Percentiles rank a stretch among this genome's conserved stretches.
These are phyloP conservation scores for Phlebopus sp. DNA, from an alignment of 1,284 basidiomycete genomes.

Conservation along the genomic window DNA sequence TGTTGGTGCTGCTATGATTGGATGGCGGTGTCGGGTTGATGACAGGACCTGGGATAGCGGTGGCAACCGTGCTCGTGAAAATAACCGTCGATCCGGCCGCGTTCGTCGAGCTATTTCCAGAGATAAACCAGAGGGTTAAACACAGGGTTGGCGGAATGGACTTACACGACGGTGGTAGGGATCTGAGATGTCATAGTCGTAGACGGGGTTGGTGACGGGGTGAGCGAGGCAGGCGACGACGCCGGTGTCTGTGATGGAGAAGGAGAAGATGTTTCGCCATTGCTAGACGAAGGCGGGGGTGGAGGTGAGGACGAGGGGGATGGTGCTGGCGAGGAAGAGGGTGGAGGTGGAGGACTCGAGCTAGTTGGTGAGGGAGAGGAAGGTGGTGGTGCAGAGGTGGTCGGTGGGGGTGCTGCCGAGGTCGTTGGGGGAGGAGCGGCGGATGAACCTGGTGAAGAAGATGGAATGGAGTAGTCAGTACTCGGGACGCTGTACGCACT, in stretches of 20 bases:
- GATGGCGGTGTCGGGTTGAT: conserved; percentile 3
- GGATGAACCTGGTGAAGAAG: conserved; percentile 1
- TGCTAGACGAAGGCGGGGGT: background rate
- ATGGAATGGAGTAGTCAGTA: conserved; percentile 15
- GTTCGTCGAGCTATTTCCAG: conserved; percentile 21
- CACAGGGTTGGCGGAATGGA: background rate
- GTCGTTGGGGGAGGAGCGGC: background rate
- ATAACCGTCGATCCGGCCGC: conserved; percentile 18
- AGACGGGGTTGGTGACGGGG: conserved; percentile 3
- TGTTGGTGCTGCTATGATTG: conserved; percentile 15
- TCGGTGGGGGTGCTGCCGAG: background rate
- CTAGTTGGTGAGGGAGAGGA: background rate
- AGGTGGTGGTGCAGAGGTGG: conserved; percentile 1
- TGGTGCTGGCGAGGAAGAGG: background rate
- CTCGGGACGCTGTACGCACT: background rate
- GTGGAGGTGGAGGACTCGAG: background rate
- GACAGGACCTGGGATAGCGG: conserved; percentile 14
- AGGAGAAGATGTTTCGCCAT: background rate
- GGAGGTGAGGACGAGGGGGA: background rate
- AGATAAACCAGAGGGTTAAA: background rate
- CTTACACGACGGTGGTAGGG: conserved; percentile 19
- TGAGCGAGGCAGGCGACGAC: conserved; percentile 1
- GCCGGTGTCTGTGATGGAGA: background rate
- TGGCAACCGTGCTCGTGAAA: conserved; percentile 15
- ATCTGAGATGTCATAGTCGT: conserved; percentile 8